phyloP scores from a whole-genome alignment of 176 grass and related monocot genomes.

The Juncus inflexus region DNA sequence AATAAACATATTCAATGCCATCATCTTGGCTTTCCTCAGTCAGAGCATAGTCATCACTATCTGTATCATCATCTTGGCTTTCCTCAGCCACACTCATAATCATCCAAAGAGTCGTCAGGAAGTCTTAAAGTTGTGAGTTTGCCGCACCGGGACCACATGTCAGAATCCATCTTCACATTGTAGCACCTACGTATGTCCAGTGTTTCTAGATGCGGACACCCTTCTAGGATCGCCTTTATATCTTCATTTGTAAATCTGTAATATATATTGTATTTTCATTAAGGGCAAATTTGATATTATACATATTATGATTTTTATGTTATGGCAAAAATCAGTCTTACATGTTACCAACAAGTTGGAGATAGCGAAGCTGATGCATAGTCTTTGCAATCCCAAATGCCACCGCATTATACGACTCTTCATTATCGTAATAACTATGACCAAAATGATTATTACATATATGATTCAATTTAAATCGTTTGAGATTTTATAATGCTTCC shows the following conservation, averaged over 20 bases:
- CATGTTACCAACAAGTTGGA: conserved; percentile 11
- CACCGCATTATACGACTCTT: not conserved
- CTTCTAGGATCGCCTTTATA: conserved; percentile 34
- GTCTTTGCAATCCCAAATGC: conserved; percentile 17
- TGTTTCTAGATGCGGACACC: conserved; percentile 35
- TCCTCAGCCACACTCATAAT: not conserved
- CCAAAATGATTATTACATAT: no score
- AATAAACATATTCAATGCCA: not conserved
- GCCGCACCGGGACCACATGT: conserved; percentile 18
- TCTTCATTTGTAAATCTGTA: conserved; percentile 21
- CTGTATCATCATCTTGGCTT: no score
- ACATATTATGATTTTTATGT: no score
- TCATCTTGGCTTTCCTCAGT: no score
- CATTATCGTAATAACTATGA: not conserved
- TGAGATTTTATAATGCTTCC: no score
- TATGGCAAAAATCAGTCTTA: not conserved
- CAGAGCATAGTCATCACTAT: no score
- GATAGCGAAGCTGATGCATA: conserved; percentile 14
- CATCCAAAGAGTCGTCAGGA: conserved; percentile 6
- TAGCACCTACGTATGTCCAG: conserved; percentile 28
- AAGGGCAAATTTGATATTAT: no score
- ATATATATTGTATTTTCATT: no score
- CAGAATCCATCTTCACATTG: conserved; percentile 11
- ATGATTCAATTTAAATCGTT: no score
- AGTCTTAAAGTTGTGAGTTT: conserved; percentile 26